Evolutionary conservation across 305 asterid species (phyloP), one percentile per base, ranked within the genome.

Genomic region (Fraxinus paxiana): DNA sequence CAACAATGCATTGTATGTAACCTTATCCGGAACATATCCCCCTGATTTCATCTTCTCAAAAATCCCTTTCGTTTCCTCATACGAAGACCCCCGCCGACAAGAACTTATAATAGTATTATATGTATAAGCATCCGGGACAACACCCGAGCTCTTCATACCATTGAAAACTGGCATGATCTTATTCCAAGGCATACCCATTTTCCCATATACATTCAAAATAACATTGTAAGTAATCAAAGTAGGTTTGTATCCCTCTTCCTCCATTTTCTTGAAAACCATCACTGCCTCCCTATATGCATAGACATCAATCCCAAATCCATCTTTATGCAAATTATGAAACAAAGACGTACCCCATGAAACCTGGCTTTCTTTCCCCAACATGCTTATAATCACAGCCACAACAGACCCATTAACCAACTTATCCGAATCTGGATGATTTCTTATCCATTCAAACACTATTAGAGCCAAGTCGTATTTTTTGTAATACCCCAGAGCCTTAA

Each of bases 141-240:
- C 85, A n/a, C 92, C 95, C 1, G 92, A 87, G 76, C 69, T 82
- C 89, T 91, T 95, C 97, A 95, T 94, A 51, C 89, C 86, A 20
- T 93, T 90, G 35, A 91, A 91, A 76, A 92, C 84, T 1, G 71
- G 76, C 83, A 88, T 69, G 37, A 95, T 89, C 76, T 88, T 87
- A 85, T 86, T 89, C 99, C 99, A 95, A 46, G 99, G 97, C 97
- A 94, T 92, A 24, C 98, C 97, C 97, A 95, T 95, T 88, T 95
- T 95, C 71, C 99, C 98, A 77, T 90, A 91, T 59, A 92, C 97
- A 83, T 92, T 94, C 89, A 95, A 75, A 48, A 95, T 87, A 77
- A 94, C 97, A 85, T 95, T 95, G 85, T 92, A 95, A 31, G 99
- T 94, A 43, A 95, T 90, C 85, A 93, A 86, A 80, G 93, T 92